A percentile compares a stretch with the other conserved stretches of the same genome.
phyloP scores from a whole-genome alignment of 2,329 filamentous ascomycete genomes.

The Venturia pyrina region DNA sequence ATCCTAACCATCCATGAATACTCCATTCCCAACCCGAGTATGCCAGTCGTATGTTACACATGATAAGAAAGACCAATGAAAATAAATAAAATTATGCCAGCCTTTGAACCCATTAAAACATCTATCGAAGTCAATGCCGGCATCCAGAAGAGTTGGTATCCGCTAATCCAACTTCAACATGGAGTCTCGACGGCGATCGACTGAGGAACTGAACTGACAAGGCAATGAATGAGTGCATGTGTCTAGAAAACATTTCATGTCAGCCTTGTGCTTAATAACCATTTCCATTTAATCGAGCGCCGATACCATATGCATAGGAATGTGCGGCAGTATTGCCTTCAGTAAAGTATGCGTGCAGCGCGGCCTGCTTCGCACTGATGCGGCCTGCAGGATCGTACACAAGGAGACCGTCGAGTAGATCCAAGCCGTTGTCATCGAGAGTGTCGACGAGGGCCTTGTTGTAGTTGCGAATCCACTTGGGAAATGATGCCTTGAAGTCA shows the following conservation, averaged over 20 bases:
- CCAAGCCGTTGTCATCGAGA: slow-evolving; percentile 61
- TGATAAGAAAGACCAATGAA: neutral
- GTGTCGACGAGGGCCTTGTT: slow-evolving; percentile 52
- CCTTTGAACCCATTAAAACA: too few species aligned
- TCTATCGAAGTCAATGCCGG: neutral
- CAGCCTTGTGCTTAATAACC: neutral
- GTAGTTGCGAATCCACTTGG: slow-evolving; percentile 73
- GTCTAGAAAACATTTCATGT: neutral
- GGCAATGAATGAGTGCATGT: neutral
- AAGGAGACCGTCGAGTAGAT: slow-evolving; percentile 61
- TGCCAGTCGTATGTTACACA: neutral
- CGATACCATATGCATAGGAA: slow-evolving; percentile 2
- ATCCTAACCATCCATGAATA: slow-evolving; percentile 5
- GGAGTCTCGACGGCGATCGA: neutral
- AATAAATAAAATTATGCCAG: neutral
- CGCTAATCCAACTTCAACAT: neutral
- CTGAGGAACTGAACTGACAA: neutral
- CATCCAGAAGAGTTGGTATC: neutral
- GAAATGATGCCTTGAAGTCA: slow-evolving; percentile 86
- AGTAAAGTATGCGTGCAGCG: slow-evolving; percentile 70
- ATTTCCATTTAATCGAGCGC: slow-evolving; percentile 1
- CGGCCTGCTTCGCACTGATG: slow-evolving; percentile 82
- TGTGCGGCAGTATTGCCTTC: slow-evolving; percentile 7
- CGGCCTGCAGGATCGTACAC: slow-evolving; percentile 80
- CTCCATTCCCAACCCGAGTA: neutral